A percentile compares a stretch with the other conserved stretches of the same genome.
Evolutionary conservation across 192 early-diverging fungal species (phyloP).

Genomic region (Backusella westeae): DNA sequence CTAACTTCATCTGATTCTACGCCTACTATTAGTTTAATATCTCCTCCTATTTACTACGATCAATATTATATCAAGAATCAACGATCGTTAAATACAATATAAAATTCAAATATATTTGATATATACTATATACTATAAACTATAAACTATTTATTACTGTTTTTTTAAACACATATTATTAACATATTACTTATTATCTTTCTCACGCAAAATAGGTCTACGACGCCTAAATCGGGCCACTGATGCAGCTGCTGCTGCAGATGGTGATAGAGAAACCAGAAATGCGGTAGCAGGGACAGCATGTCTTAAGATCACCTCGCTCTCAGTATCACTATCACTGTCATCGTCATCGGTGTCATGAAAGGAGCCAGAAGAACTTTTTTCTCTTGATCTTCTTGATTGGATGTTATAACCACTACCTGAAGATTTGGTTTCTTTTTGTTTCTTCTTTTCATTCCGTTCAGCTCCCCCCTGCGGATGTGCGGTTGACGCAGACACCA

Average conservation of each 20-base stretch:
- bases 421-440: neutral
- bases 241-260: slow-evolving; percentile 6
- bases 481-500: neutral
- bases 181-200: neutral
- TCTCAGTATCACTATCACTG: neutral
- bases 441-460: neutral
- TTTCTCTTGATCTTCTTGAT: neutral
- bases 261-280: slow-evolving; percentile 8
- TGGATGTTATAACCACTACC: neutral
- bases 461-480: neutral
- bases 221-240: neutral
- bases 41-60: neutral
- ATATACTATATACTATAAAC: neutral
- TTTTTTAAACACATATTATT: neutral
- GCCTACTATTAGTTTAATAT: neutral
- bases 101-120: neutral
- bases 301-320: neutral
- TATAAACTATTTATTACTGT: neutral
- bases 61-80: neutral
- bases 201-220: neutral
- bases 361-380: neutral
- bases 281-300: slow-evolving; percentile 12
- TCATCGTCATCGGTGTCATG: neutral
- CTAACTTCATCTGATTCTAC: neutral
- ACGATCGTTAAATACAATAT: neutral